Evolutionary conservation across 805 yeast species (phyloP).

Genomic region (Pichia sporocuriosa): DNA sequence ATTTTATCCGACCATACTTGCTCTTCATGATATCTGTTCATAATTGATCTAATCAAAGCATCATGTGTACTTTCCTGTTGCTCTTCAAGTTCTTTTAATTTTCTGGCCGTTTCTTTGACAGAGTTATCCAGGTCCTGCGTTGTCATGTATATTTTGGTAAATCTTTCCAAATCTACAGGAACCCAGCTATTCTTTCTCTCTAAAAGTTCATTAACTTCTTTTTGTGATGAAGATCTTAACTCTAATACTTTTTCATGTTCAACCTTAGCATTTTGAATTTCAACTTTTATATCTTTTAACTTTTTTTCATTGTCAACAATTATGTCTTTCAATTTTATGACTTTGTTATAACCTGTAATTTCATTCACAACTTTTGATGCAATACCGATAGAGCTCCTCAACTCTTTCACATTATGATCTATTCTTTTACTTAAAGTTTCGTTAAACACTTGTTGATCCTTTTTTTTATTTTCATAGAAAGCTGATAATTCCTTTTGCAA

Average conservation of each 20-base stretch:
- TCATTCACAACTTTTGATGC: slow-evolving; percentile 74
- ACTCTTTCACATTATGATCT: slow-evolving; percentile 44
- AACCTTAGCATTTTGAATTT: slow-evolving; percentile 43
- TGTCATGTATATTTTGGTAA: slow-evolving; percentile 71
- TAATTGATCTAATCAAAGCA: slow-evolving; percentile 64
- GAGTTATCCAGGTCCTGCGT: slow-evolving; percentile 67
- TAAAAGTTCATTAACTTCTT: slow-evolving; percentile 77
- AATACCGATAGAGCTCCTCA: slow-evolving; percentile 50
- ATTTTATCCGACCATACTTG: slow-evolving; percentile 98
- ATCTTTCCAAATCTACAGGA: slow-evolving; percentile 69
- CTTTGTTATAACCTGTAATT: slow-evolving; percentile 82
- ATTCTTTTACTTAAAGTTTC: slow-evolving; percentile 36
- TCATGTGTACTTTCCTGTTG: slow-evolving; percentile 64
- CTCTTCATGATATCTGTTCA: slow-evolving; percentile 90
- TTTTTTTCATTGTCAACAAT: slow-evolving; percentile 52
- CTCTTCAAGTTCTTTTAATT: slow-evolving; percentile 49
- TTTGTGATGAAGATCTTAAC: slow-evolving; percentile 62
- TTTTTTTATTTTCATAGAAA: slow-evolving; percentile 22
- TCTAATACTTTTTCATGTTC: slow-evolving; percentile 56
- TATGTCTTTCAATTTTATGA: slow-evolving; percentile 59
- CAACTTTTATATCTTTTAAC: slow-evolving; percentile 40
- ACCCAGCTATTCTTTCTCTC: slow-evolving; percentile 84
- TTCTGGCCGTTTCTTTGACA: slow-evolving; percentile 45
- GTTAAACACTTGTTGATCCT: slow-evolving; percentile 27
- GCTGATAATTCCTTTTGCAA: slow-evolving; percentile 27